Conservation (phyloP, 2,329 filamentous ascomycete species). For the Talaromyces sp. region DNA sequence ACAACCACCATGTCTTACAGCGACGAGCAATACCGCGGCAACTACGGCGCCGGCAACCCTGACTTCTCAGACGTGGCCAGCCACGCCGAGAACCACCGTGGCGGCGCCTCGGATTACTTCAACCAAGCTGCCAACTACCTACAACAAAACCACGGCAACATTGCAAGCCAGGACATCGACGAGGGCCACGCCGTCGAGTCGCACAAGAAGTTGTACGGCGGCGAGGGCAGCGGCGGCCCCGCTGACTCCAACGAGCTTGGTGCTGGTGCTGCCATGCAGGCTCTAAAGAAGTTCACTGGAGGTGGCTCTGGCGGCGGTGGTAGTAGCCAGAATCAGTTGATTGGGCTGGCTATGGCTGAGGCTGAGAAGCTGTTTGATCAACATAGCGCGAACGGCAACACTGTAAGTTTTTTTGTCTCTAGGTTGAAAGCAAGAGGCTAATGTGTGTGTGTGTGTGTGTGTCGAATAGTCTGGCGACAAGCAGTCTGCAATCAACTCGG, state of each 20-base stretch:
- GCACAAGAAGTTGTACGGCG: slow-evolving; percentile 69
- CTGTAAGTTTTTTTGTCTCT: slow-evolving; percentile 32
- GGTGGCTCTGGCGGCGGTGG: slow-evolving; percentile 28
- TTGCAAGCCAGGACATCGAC: slow-evolving; percentile 49
- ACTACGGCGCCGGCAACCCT: slow-evolving; percentile 5
- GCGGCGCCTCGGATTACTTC: slow-evolving; percentile 47
- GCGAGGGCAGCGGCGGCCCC: slow-evolving; percentile 35
- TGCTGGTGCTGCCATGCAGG: slow-evolving; percentile 49
- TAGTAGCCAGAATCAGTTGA: slow-evolving; percentile 68
- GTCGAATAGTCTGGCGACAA: slow-evolving; percentile 56
- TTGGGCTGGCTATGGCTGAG: slow-evolving; percentile 82
- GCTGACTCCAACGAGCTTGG: slow-evolving; percentile 42
- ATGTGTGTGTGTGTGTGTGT: no score
- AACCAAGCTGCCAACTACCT: slow-evolving; percentile 51
- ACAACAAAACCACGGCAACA: slow-evolving; percentile 43
- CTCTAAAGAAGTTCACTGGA: slow-evolving; percentile 66
- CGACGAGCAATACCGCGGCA: slow-evolving; percentile 10
- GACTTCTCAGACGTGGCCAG: slow-evolving; percentile 14
- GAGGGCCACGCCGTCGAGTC: slow-evolving; percentile 63
- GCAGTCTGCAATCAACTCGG: slow-evolving; percentile 70
- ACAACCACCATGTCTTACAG: slow-evolving; percentile 13
- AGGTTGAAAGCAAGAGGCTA: slow-evolving; percentile 7
- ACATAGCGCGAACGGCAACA: slow-evolving; percentile 51
- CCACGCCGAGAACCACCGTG: slow-evolving; percentile 51
- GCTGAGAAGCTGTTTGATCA: slow-evolving; percentile 70